Evolutionary conservation across 2,329 filamentous ascomycete genomes (phyloP), one percentile per base, ranked within the genome.

Genomic region (Alternaria gaisen): DNA sequence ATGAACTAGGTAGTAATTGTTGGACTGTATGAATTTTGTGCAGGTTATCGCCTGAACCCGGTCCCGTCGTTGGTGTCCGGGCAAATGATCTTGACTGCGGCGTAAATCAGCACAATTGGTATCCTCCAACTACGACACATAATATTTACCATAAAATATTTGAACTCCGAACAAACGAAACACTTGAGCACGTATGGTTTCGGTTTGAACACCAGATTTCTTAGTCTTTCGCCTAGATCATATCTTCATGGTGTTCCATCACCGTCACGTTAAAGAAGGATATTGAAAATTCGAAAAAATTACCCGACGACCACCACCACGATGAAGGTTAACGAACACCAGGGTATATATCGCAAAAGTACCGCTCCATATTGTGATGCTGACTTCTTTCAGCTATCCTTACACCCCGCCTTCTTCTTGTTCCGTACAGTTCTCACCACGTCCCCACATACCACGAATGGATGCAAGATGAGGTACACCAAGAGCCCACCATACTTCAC

Each of bases 401-500:
- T 3, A 90, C 90, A 1, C 79, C 85, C 5, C 83, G 83, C 51
- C 82, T 91, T 44, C 85, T 96, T 18, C 85, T 98, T 10, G 93
- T 97, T 10, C 94, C 94, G 0, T 97, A 97, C 79, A 90, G 90
- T 64, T 80, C 84, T 38, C 90, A 89, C 73, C 94, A 97, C 82
- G 94, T 98, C 24, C 84, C 85, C 16, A 88, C 85, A 38, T 97
- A 97, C 76, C 92, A 97, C 76, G 82, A 84, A 72, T 98, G 94
- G 94, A 97, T 98, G 94, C 86, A 94, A 82, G 90, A 95, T 72
- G 85, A 90, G 53, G 90, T 85, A 42, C 16, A 20, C 38, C 11
- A 41, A 77, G 38, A 68, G 26, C 28, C 38, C 16, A 26, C 9
- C 24, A 16, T 11, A 42, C 36, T 20, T n/a, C 18, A 12, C 36